These are phyloP conservation scores for Fusarium virguliforme DNA, from an alignment of 2,329 filamentous ascomycete species.

Conservation along the genomic window DNA sequence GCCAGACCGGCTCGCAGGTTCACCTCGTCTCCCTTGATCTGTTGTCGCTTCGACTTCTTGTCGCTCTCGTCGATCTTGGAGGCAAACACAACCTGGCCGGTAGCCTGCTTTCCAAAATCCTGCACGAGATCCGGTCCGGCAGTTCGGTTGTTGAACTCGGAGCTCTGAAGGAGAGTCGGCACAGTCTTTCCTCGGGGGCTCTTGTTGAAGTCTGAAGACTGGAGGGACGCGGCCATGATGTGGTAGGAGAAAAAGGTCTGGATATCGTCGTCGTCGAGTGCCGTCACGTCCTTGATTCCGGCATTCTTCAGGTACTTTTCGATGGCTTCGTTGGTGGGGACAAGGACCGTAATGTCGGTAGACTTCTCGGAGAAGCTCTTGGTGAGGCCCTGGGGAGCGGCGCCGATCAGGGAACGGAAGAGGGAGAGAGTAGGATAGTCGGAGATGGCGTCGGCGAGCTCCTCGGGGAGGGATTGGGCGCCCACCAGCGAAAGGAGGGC, in stretches of 20 bases:
- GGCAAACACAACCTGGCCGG: constrained; percentile 43
- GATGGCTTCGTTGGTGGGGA: constrained; percentile 44
- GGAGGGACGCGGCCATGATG: constrained; percentile 24
- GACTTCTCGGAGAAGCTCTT: constrained; percentile 16
- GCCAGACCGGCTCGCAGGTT: constrained; percentile 37
- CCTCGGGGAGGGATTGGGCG: constrained; percentile 30
- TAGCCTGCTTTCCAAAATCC: constrained; percentile 29
- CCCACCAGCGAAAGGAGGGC: constrained; percentile 16
- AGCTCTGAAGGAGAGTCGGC: constrained; percentile 31
- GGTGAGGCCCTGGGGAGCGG: constrained; percentile 14
- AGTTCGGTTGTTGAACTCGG: constrained; percentile 43
- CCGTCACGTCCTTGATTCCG: constrained; percentile 10
- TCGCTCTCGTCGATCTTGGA: not conserved
- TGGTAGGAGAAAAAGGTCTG: constrained; percentile 45
- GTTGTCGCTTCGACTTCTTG: constrained; percentile 18
- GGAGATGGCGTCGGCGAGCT: constrained; percentile 28
- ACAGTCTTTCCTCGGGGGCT: constrained; percentile 22
- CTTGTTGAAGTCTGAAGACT: constrained; percentile 25
- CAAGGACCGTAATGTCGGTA: constrained; percentile 41
- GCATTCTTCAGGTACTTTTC: constrained; percentile 31
- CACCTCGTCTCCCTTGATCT: constrained; percentile 20
- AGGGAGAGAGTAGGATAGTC: constrained; percentile 34
- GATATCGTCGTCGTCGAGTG: constrained; percentile 20
- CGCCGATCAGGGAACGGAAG: constrained; percentile 30
- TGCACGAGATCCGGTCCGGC: constrained; percentile 28